Evolutionary conservation across 1,284 basidiomycete species (phyloP), one percentile per base, ranked within the genome.

Genomic region (Ceratobasidium sp.): DNA sequence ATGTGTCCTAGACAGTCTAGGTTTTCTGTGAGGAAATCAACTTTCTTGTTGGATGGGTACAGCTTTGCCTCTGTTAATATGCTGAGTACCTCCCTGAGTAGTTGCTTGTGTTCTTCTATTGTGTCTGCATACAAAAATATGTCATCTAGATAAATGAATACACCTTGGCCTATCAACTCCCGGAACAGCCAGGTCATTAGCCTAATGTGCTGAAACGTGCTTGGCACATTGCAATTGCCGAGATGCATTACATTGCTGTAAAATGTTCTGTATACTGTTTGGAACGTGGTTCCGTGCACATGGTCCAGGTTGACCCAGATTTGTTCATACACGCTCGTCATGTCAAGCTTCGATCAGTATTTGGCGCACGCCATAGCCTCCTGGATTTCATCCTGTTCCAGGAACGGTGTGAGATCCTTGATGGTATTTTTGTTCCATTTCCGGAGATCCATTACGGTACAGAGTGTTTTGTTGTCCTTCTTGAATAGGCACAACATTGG

Each of bases 401-500:
- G 86, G 0, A 87, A 78, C 0, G 85, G 85, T 44, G 82, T 82
- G 1, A 79, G 79, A 64, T 86, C 84, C 0, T 80, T 81, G 0
- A 85, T 76, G 0, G 84, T 86, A 77, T 85, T 85, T 0, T 54
- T 70, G 77, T 87, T 87, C 0, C 86, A 59, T 3, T 80, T n/a
- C 0, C 83, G 80, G 68, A 84, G 86, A 70, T 87, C 84, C 56
- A 84, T 85, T 86, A 87, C 62, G 0, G 62, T 64, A 11, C 62
- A 43, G 5, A 64, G 17, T 7, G 54, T 56, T 13, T 29, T 1
- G 29, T 83, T 83, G 0, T 76, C 76, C 0, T 81, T 79, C 76
- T 86, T 85, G 1, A 80, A 78, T 0, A 86, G 76, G 44, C 85
- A 84, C n/a, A 86, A 79, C 61, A 85, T 78, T 1, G 85, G 85